These are phyloP conservation scores for Phytophthora vignae DNA, from an alignment of 352 stramenopile species.

Conservation along the genomic window DNA sequence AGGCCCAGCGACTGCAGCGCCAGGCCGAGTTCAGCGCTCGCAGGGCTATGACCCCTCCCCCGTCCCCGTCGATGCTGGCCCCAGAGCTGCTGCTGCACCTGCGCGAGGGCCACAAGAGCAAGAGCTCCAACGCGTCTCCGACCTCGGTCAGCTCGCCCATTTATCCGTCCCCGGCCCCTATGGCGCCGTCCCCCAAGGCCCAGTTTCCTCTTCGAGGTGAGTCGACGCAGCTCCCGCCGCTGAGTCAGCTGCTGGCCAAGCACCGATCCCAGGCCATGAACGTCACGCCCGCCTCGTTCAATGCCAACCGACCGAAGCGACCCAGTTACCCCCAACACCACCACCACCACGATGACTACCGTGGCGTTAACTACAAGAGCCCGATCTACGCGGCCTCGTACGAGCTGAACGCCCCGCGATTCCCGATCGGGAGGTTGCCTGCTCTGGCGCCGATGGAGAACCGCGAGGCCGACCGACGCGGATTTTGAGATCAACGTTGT, in stretches of 20 bases:
- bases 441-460: neutral
- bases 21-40: neutral
- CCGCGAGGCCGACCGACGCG: neutral
- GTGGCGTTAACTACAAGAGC: slow-evolving; percentile 4
- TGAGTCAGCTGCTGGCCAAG: slow-evolving; percentile 23
- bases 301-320: neutral
- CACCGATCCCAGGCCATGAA: slow-evolving; percentile 2
- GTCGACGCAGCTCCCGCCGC: slow-evolving; percentile 16
- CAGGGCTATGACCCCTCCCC: neutral
- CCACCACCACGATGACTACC: neutral
- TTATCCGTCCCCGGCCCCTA: neutral
- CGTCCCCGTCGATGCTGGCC: neutral
- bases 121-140: slow-evolving; percentile 1
- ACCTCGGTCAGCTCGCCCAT: slow-evolving; percentile 20
- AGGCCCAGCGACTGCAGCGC: slow-evolving; percentile 3
- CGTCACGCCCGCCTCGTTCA: too few species aligned
- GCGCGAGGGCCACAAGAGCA: slow-evolving; percentile 4
- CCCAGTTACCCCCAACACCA: neutral
- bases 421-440: neutral
- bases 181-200: neutral
- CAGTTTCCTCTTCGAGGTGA: slow-evolving; percentile 5
- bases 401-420: neutral
- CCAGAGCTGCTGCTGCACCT: slow-evolving; percentile 30
- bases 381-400: slow-evolving; percentile 3
- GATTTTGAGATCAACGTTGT: neutral